Evolutionary conservation across 2,329 filamentous ascomycete species (phyloP).

Genomic region (Tolypocladium tundrense): DNA sequence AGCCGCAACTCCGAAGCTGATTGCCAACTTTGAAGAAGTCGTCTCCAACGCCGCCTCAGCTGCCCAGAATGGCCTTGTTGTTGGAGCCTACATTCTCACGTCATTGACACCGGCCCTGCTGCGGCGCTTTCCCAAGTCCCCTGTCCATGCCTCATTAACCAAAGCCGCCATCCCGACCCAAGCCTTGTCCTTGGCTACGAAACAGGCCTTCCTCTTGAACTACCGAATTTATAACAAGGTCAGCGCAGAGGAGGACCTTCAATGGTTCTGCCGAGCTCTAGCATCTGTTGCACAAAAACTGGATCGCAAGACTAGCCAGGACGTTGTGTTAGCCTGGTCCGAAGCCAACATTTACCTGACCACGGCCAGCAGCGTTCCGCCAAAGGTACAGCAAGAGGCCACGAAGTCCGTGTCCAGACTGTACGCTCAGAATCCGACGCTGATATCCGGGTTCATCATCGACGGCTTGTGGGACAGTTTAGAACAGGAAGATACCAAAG

Average conservation of each 20-base stretch:
- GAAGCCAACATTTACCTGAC: slow-evolving; percentile 76
- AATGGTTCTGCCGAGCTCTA: slow-evolving; percentile 67
- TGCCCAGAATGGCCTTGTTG: slow-evolving; percentile 72
- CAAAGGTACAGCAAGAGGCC: slow-evolving; percentile 54
- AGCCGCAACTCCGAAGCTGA: slow-evolving; percentile 40
- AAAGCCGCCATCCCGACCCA: slow-evolving; percentile 55
- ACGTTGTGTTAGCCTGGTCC: slow-evolving; percentile 63
- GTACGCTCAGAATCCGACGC: slow-evolving; percentile 49
- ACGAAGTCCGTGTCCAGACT: slow-evolving; percentile 50
- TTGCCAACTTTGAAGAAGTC: slow-evolving; percentile 69
- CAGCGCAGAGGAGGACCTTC: slow-evolving; percentile 60
- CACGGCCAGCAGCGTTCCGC: slow-evolving; percentile 49
- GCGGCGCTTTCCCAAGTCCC: slow-evolving; percentile 42
- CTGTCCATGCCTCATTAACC: slow-evolving; percentile 32
- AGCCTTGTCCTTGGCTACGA: slow-evolving; percentile 60
- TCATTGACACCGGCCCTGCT: slow-evolving; percentile 50
- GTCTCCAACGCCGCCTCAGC: slow-evolving; percentile 67
- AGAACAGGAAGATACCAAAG: slow-evolving; percentile 52
- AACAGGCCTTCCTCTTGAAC: slow-evolving; percentile 80
- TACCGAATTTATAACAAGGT: slow-evolving; percentile 78
- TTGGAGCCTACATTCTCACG: slow-evolving; percentile 64
- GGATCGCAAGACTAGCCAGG: slow-evolving; percentile 32
- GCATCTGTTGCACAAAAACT: slow-evolving; percentile 48
- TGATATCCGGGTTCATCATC: slow-evolving; percentile 54
- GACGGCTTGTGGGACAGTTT: slow-evolving; percentile 75